These are phyloP conservation scores for Uronychia binucleata DNA, from an alignment of 73 alveolate genomes.

Conservation along the genomic window DNA sequence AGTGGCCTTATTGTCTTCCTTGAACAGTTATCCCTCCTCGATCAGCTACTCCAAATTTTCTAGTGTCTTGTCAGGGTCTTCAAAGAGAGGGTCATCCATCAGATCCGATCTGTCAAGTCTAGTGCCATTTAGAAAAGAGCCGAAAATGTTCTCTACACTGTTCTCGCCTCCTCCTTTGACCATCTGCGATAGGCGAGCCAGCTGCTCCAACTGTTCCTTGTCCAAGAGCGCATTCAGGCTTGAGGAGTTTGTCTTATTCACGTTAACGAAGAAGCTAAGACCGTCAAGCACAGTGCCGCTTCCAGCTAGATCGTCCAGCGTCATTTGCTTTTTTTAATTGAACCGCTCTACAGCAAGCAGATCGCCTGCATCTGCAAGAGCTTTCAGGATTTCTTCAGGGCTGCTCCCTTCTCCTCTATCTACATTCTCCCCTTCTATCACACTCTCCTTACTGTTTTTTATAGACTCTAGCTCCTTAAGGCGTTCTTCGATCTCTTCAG, in stretches of 20 bases:
- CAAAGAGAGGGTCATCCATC: too few species aligned
- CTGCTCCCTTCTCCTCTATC: not conserved
- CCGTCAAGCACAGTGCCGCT: not conserved
- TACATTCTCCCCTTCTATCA: not conserved
- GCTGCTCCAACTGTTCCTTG: not conserved
- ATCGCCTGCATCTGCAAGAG: not conserved
- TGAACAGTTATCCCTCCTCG: not conserved
- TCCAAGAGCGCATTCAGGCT: not conserved
- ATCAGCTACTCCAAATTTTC: too few species aligned
- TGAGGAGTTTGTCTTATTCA: not conserved
- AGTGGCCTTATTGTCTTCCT: not conserved
- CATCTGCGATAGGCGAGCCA: not conserved
- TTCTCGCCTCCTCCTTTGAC: not conserved
- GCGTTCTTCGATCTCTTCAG: not conserved
- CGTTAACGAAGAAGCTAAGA: not conserved
- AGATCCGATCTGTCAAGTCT: not conserved
- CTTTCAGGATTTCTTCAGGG: not conserved
- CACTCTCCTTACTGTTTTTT: not conserved
- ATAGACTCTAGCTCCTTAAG: not conserved
- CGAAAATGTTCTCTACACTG: not conserved
- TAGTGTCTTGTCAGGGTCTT: not conserved
- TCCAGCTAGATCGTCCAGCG: not conserved
- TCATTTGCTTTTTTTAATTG: not conserved
- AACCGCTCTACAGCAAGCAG: not conserved
- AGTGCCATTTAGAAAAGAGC: not conserved